Evolutionary conservation across 768 basidiomycete species (phyloP), one percentile per base, ranked within the genome.

Genomic region (Flagelloscypha sp.): DNA sequence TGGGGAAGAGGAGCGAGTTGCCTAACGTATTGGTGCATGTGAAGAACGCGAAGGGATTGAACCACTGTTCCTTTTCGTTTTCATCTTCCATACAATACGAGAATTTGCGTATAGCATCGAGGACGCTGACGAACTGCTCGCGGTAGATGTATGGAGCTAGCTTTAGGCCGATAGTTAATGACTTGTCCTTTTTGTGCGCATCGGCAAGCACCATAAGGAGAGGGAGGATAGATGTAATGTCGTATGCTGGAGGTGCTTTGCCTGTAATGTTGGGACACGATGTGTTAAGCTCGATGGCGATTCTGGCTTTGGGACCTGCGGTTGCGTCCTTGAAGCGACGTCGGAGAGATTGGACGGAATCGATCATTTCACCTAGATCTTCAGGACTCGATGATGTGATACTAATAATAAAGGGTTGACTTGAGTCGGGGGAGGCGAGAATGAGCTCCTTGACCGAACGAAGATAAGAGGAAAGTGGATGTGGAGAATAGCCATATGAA

Each of bases 401-500:
- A 57, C 81, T 85, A 53, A 92, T 70, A 49, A 92, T 79, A 48
- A 92, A 66, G 1, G 82, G 86, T 44, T 79, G 79, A 18, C 52
- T 44, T 21, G 44, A 25, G 10, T 58, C 43, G 24, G 53, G 57
- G 8, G 58, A 57, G 10, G 43, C 48, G 41, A 72, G 54, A 39
- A 83, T 68, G 27, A 76, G 48, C 24, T 64, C 52, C 12, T 56
- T 52, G 30, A 86, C 61, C 79, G 81, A 85, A 33, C 51, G 55
- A 28, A 87, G 52, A 58, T 89, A 92, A 16, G 51, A 45, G n/a
- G 61, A 48, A 27, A 92, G 68, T 5, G 82, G 74, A 47, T 79
- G 68, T 0, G 86, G 88, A 6, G 85, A 89, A 58, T 90, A 93
- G 16, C 88, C 88, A 55, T 85, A 92, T 0, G 81, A 83, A 53